phyloP scores from a whole-genome alignment of 805 yeast species.

The Saccharomycopsis sp. region DNA sequence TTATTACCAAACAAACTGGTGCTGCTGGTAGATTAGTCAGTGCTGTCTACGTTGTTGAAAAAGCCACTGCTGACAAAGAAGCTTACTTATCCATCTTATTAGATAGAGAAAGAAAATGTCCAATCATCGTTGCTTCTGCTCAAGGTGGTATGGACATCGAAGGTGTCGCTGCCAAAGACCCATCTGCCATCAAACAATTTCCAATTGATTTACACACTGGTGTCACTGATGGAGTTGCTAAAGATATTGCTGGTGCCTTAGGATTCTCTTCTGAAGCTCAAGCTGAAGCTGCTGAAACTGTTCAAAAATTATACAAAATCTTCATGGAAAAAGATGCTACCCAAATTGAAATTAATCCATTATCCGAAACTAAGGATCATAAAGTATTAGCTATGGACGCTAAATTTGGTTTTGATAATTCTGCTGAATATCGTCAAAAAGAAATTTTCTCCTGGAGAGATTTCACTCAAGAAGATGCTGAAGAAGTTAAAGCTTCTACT shows the following conservation, averaged over 20 bases:
- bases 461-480: slow-evolving; percentile 93
- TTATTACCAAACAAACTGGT: slow-evolving; percentile 97
- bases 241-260: slow-evolving; percentile 64
- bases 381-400: slow-evolving; percentile 98
- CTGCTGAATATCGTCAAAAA: slow-evolving; percentile 88
- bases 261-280: slow-evolving; percentile 74
- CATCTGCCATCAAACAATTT: slow-evolving; percentile 85
- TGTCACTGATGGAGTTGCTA: slow-evolving; percentile 68
- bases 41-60: slow-evolving; percentile 91
- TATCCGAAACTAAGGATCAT: slow-evolving; percentile 85
- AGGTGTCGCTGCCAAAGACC: slow-evolving; percentile 90
- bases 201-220: slow-evolving; percentile 69
- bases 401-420: slow-evolving; percentile 95
- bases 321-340: slow-evolving; percentile 91
- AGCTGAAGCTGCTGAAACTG: slow-evolving; percentile 79
- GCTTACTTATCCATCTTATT: slow-evolving; percentile 89
- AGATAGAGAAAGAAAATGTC: slow-evolving; percentile 87
- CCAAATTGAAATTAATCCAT: slow-evolving; percentile 97
- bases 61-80: slow-evolving; percentile 89
- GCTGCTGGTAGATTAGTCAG: slow-evolving; percentile 94
- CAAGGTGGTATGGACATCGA: slow-evolving; percentile 99
- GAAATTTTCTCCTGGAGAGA: slow-evolving; percentile 97
- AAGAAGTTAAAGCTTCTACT: slow-evolving; percentile 87
- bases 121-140: slow-evolving; percentile 89
- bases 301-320: slow-evolving; percentile 79